Evolutionary conservation across 2,329 filamentous ascomycete species (phyloP), one percentile per base, ranked within the genome.

Genomic region (Colletotrichum tofieldiae): DNA sequence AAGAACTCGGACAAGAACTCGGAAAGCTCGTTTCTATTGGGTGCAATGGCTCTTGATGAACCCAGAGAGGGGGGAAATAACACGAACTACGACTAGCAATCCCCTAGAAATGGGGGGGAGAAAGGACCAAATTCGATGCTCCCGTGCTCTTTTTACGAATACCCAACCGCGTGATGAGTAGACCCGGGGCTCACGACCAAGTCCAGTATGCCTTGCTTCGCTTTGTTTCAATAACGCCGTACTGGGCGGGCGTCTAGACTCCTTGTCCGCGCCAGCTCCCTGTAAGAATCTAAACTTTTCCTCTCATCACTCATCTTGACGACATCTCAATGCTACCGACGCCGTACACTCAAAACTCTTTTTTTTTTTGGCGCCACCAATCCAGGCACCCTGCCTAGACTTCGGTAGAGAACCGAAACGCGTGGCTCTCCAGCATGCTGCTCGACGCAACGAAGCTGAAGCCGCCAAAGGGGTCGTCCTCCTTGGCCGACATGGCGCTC

Each of bases 361-460:
- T 1, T 49, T 29, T 20, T 18, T 26, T 49, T 29, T 47, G 55
- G 2, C 26, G 16, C 54, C 20, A 14, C 59, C 35, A 39, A 32
- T 26, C 23, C 32, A 39, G 45, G 11, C 35, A 20, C 43, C 26
- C 43, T 29, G 32, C 67, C 54, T 62, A 70, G 43, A 63, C 63
- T 29, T 75, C 68, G 5, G 73, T 75, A 11, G 74, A 73, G 67
- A 75, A 76, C 69, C 76, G 73, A 75, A 87, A 87, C 18, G 82
- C 83, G 54, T 83, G 80, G 74, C 83, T 83, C 77, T 90, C 88
- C 47, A 90, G 79, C 73, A 91, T 77, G 78, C 89, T 91, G 76
- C 84, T 87, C 55, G 88, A 87, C 14, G 89, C 89, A 67, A 90
- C 89, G 76, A 89, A 92, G 78, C 89, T 91, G 80, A 92, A 92